A percentile compares a stretch with the other conserved stretches of the same genome.
These are phyloP conservation scores for Houttuynia cordata DNA, from an alignment of 164 flowering plant species.

Conservation along the genomic window DNA sequence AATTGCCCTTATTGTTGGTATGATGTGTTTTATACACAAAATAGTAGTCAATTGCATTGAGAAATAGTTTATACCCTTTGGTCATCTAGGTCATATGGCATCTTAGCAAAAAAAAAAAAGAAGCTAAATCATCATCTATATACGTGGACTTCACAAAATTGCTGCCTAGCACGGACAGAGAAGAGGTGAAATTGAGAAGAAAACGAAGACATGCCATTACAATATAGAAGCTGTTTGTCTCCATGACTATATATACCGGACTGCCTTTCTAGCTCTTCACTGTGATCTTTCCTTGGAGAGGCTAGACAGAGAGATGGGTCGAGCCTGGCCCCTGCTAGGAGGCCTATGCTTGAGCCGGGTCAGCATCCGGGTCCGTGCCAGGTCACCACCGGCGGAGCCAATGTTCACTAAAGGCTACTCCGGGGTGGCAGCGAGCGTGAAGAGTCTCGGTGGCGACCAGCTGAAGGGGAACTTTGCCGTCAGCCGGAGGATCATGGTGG, in stretches of 20 bases:
- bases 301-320: constrained; percentile 16
- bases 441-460: constrained; percentile 8
- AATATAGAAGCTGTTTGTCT: neutral
- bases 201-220: constrained; percentile 3
- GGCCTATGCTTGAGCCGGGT: constrained; percentile 48
- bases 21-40: no score
- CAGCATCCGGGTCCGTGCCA: constrained; percentile 42
- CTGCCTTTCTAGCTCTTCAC: neutral
- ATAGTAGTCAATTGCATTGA: no score
- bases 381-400: constrained; percentile 43
- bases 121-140: no score
- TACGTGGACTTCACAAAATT: constrained; percentile 18
- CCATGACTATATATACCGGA: neutral
- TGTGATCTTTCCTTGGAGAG: neutral
- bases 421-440: neutral
- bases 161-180: constrained; percentile 28
- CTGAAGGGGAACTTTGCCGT: constrained; percentile 8
- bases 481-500: constrained; percentile 68
- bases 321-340: constrained; percentile 29
- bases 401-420: constrained; percentile 12
- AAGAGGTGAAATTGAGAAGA: neutral
- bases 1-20: no score
- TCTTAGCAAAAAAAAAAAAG: no score
- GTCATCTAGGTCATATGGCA: no score
- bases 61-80: no score